These are phyloP conservation scores for Gossypium longicalyx DNA, from an alignment of 345 rosid genomes.

Conservation along the genomic window DNA sequence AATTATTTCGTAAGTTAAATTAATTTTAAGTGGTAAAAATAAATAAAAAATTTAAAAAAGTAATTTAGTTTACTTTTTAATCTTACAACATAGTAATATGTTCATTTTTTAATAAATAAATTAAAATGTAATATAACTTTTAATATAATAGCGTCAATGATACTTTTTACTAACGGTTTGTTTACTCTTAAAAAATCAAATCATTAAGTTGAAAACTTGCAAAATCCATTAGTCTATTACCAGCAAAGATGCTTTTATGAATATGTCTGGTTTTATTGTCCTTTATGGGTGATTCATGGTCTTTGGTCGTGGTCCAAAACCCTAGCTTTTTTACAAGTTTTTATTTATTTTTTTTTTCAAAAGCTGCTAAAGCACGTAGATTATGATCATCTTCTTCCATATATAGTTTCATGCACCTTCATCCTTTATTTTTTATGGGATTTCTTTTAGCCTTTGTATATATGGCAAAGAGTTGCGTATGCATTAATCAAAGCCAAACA, in stretches of 20 bases:
- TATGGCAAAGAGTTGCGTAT: slow-evolving; percentile 16
- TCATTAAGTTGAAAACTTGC: too few relatives aligned
- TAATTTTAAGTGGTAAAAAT: too few relatives aligned
- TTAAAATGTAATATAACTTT: too few relatives aligned
- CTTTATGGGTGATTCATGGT: neutral
- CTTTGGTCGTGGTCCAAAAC: neutral
- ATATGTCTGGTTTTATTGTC: neutral
- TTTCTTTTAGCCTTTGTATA: neutral
- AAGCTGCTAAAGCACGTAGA: neutral
- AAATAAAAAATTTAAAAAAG: too few relatives aligned
- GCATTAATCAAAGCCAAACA: slow-evolving; percentile 18
- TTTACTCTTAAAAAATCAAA: too few relatives aligned
- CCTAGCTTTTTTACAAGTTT: neutral
- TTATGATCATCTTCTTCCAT: neutral
- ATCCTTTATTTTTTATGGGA: neutral
- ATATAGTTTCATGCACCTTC: neutral
- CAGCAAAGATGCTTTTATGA: neutral
- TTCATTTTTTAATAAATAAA: too few relatives aligned
- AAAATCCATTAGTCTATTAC: too few relatives aligned
- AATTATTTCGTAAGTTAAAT: too few relatives aligned
- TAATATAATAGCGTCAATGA: too few relatives aligned
- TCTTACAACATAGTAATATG: too few relatives aligned
- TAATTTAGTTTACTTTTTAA: accelerated
- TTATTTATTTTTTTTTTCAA: neutral
- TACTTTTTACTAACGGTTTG: too few relatives aligned